A percentile compares a stretch with the other conserved stretches of the same genome.
phyloP scores from a whole-genome alignment of 1,284 basidiomycete species.

The Puccinia novopanici region DNA sequence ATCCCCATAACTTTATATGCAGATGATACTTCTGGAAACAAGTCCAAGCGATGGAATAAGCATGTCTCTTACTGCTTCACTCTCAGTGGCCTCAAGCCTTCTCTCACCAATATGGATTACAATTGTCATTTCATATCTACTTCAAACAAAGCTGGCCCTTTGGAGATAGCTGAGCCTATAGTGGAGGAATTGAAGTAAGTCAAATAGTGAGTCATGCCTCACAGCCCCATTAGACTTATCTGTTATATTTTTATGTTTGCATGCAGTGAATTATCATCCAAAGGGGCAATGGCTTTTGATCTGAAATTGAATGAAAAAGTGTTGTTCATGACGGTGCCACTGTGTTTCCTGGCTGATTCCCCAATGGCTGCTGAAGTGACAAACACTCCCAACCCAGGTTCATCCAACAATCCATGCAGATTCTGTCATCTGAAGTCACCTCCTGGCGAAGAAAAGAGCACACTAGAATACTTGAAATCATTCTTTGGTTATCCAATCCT shows the following conservation, averaged over 20 bases:
- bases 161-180: background rate
- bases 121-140: background rate
- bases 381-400: slow-evolving; percentile 13
- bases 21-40: background rate
- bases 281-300: background rate
- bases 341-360: background rate
- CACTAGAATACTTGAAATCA: background rate
- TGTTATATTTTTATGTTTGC: too few species aligned
- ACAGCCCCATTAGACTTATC: too few species aligned
- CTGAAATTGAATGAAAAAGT: background rate
- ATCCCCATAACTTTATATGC: background rate
- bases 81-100: background rate
- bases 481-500: background rate
- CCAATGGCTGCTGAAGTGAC: slow-evolving; percentile 3
- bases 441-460: background rate
- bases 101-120: background rate
- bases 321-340: background rate
- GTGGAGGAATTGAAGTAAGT: too few species aligned
- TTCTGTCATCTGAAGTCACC: background rate
- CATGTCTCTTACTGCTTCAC: background rate
- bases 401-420: background rate
- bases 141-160: background rate
- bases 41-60: background rate
- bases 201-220: too few species aligned
- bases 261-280: background rate